Percentiles rank a stretch among this genome's conserved stretches.
Evolutionary conservation across 345 rosid species (phyloP).

Genomic region (Corchorus olitorius): DNA sequence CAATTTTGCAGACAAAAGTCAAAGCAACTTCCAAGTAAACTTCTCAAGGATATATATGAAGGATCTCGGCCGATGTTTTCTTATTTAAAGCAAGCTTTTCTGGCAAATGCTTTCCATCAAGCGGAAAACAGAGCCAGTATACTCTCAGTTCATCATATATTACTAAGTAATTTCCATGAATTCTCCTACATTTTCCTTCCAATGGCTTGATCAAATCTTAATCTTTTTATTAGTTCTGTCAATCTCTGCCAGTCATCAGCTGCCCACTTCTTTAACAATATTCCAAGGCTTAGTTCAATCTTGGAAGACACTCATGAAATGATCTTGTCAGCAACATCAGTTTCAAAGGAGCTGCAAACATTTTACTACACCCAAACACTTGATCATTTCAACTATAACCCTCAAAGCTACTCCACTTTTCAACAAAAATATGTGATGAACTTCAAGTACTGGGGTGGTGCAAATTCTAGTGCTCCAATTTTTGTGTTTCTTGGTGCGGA

Average conservation of each 20-base stretch:
- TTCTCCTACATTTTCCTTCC: background rate
- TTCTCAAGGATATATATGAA: too few relatives aligned
- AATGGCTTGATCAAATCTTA: background rate
- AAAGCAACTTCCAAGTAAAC: too few relatives aligned
- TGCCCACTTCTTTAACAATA: background rate
- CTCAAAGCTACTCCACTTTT: constrained; percentile 27
- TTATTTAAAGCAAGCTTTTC: too few relatives aligned
- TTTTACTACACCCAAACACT: constrained; percentile 31
- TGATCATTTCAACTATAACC: constrained; percentile 36
- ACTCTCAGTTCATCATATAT: too few relatives aligned
- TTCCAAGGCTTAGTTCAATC: too few relatives aligned
- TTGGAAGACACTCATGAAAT: too few relatives aligned
- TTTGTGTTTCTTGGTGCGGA: too few relatives aligned
- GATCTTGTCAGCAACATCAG: background rate
- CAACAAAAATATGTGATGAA: constrained; percentile 27
- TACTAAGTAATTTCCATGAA: background rate
- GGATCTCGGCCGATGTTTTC: too few relatives aligned
- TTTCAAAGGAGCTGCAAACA: background rate
- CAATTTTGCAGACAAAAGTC: too few relatives aligned
- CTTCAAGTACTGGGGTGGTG: constrained; percentile 27
- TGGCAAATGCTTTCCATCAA: too few relatives aligned
- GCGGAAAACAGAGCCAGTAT: too few relatives aligned
- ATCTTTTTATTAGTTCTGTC: background rate
- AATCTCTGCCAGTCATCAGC: background rate
- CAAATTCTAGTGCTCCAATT: background rate